Conservation (phyloP, 2,329 filamentous ascomycete species). For the Madurella mycetomatis region DNA sequence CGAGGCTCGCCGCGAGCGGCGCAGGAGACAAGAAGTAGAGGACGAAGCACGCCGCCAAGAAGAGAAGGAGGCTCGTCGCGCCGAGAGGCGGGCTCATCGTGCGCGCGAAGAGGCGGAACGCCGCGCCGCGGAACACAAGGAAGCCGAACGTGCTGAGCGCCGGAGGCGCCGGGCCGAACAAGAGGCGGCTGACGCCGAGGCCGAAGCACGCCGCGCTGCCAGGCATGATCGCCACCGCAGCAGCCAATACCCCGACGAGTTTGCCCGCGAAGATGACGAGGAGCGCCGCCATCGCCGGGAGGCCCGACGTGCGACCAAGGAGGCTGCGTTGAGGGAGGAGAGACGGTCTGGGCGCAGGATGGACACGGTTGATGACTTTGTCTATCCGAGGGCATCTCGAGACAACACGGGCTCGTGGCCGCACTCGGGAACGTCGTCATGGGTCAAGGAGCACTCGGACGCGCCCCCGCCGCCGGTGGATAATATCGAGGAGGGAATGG, state of each 20-base stretch:
- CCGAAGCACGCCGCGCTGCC: slow-evolving; percentile 43
- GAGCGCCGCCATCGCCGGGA: slow-evolving; percentile 52
- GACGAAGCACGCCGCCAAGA: slow-evolving; percentile 50
- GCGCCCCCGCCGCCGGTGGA: slow-evolving; percentile 51
- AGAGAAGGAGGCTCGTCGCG: slow-evolving; percentile 55
- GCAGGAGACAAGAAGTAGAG: slow-evolving; percentile 53
- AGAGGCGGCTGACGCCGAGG: slow-evolving; percentile 44
- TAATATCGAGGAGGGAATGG: slow-evolving; percentile 1
- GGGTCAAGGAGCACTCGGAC: slow-evolving; percentile 62
- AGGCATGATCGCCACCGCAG: slow-evolving; percentile 45
- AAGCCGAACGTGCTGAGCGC: slow-evolving; percentile 44
- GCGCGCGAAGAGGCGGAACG: slow-evolving; percentile 48
- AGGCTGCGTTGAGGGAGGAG: slow-evolving; percentile 37
- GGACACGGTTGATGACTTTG: slow-evolving; percentile 41
- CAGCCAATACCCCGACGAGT: slow-evolving; percentile 40
- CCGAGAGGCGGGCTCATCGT: slow-evolving; percentile 48
- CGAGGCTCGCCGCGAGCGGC: slow-evolving; percentile 52
- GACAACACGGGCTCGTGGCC: slow-evolving; percentile 48
- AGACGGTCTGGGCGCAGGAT: slow-evolving; percentile 38
- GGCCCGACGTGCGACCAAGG: slow-evolving; percentile 44
- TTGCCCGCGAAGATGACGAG: not conserved
- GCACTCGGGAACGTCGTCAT: slow-evolving; percentile 60
- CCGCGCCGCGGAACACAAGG: slow-evolving; percentile 43
- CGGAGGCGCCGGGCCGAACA: slow-evolving; percentile 46
- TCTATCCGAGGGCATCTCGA: slow-evolving; percentile 38